A percentile compares a stretch with the other conserved stretches of the same genome.
These are phyloP conservation scores for Volvox carteri DNA, from an alignment of 163 green algal genomes.

Conservation along the genomic window DNA sequence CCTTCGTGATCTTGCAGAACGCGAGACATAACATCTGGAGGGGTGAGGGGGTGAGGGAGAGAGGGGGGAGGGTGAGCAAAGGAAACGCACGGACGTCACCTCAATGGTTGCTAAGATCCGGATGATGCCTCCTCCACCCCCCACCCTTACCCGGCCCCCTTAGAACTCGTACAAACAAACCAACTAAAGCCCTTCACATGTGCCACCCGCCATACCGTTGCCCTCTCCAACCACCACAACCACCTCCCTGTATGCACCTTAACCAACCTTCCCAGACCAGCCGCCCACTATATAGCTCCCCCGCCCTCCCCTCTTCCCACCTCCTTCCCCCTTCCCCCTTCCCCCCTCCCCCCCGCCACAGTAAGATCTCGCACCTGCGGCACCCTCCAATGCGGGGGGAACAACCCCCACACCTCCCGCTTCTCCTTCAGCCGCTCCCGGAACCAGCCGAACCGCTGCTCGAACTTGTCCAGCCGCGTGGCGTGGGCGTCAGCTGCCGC, in stretches of 20 bases:
- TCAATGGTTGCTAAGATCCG: too few relatives aligned
- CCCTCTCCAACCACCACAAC: too few relatives aligned
- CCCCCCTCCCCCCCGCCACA: background rate
- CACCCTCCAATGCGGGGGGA: constrained; percentile 92
- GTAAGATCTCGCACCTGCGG: constrained; percentile 68
- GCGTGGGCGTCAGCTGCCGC: constrained; percentile 72
- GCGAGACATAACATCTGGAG: constrained; percentile 83
- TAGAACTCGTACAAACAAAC: too few relatives aligned
- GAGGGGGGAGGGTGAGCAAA: background rate
- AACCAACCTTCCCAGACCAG: too few relatives aligned
- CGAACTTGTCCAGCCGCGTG: constrained; percentile 89
- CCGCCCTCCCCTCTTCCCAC: background rate
- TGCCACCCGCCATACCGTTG: too few relatives aligned
- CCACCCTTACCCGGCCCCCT: too few relatives aligned
- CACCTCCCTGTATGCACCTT: too few relatives aligned
- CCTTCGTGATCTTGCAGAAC: constrained; percentile 97
- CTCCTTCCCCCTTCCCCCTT: background rate
- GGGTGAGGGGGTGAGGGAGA: background rate
- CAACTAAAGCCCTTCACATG: too few relatives aligned
- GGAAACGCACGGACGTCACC: too few relatives aligned
- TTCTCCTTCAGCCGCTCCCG: constrained; percentile 87
- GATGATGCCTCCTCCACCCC: too few relatives aligned
- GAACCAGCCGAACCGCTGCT: constrained; percentile 82
- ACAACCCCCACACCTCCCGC: constrained; percentile 92
- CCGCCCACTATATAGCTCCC: too few relatives aligned